These are phyloP conservation scores for Cucurbita moschata DNA, from an alignment of 306 rosid genomes.

Conservation along the genomic window DNA sequence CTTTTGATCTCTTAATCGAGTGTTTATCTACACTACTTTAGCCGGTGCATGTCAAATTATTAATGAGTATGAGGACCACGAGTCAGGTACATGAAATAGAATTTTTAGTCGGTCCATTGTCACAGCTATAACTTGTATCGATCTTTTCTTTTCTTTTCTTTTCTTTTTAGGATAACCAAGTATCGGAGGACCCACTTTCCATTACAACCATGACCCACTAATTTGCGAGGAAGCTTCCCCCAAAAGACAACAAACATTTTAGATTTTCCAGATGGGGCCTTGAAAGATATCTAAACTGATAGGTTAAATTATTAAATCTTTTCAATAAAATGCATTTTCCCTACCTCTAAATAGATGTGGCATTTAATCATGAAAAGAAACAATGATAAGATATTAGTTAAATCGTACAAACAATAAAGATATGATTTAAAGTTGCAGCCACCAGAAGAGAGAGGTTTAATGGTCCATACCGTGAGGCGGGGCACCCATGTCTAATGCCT, in stretches of 20 bases:
- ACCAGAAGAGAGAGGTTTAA: background rate
- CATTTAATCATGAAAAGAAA: background rate
- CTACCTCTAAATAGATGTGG: background rate
- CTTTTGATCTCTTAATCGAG: too few species aligned
- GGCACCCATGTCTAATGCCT: constrained; percentile 98
- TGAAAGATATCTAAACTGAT: background rate
- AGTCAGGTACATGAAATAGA: background rate
- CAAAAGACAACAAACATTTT: background rate
- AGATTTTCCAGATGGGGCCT: background rate
- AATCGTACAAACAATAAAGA: background rate
- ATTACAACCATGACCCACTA: background rate
- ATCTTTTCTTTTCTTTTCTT: background rate
- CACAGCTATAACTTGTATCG: background rate
- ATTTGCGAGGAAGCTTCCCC: background rate
- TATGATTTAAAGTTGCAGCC: background rate
- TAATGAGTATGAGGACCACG: background rate
- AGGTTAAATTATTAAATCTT: background rate
- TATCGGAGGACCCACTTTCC: background rate
- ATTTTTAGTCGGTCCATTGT: background rate
- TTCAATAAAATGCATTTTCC: constrained; percentile 1
- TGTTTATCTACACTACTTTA: background rate
- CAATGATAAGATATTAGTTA: background rate
- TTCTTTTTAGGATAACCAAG: background rate
- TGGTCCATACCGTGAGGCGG: constrained; percentile 82
- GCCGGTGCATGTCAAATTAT: background rate